Conservation (phyloP, 2,329 filamentous ascomycete species). For the Chaetothyriales sp. region DNA sequence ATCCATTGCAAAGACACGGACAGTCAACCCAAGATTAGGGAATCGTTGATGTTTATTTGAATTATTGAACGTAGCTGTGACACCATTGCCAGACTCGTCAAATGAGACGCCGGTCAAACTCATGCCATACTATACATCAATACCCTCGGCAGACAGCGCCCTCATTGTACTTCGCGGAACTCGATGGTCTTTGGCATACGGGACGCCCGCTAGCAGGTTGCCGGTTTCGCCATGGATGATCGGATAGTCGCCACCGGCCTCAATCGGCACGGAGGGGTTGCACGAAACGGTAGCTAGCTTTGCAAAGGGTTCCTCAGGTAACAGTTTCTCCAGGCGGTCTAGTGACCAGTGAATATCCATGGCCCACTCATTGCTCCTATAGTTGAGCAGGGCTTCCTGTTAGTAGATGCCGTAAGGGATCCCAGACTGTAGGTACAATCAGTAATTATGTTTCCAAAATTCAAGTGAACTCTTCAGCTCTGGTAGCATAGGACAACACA, state of each 20-base stretch:
- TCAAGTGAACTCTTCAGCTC: not conserved
- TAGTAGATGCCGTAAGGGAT: constrained; percentile 5
- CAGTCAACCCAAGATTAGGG: constrained; percentile 14
- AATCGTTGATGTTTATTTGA: constrained; percentile 5
- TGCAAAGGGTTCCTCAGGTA: not conserved
- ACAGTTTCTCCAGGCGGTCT: not conserved
- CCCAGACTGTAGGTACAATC: constrained; percentile 5
- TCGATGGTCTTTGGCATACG: constrained; percentile 4
- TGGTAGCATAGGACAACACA: not conserved
- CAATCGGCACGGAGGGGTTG: not conserved
- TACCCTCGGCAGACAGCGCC: constrained; percentile 5
- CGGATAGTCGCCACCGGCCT: constrained; percentile 1
- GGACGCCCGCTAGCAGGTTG: constrained; percentile 9
- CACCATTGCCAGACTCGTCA: constrained; percentile 4
- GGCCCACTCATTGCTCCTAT: constrained; percentile 2
- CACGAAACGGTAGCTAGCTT: not conserved
- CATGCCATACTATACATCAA: constrained; percentile 13
- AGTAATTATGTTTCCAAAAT: not conserved
- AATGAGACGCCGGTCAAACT: constrained; percentile 11
- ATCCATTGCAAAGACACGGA: constrained; percentile 8
- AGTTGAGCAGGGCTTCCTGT: constrained; percentile 1
- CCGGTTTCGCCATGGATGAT: constrained; percentile 9
- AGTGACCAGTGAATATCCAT: constrained; percentile 7
- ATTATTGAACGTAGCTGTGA: constrained; percentile 11
- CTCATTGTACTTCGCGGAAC: constrained; percentile 8